Conservation (phyloP, 2,329 filamentous ascomycete species). For the Phaeoacremonium minimum region DNA sequence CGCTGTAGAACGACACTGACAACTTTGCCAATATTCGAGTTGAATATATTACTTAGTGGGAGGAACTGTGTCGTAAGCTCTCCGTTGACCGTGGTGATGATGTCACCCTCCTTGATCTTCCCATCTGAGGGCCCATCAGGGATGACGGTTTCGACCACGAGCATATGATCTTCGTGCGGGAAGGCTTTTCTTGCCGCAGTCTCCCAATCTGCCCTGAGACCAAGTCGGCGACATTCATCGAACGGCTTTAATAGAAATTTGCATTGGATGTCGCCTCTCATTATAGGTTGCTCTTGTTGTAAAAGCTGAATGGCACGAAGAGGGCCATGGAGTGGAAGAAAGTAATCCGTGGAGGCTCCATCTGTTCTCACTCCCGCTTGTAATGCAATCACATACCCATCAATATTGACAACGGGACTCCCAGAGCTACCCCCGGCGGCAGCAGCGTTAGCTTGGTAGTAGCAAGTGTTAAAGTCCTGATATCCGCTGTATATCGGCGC, state of each 20-base stretch:
- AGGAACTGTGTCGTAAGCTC: constrained; percentile 92
- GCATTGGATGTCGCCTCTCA: constrained; percentile 92
- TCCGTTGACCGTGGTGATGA: constrained; percentile 88
- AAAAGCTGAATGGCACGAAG: constrained; percentile 82
- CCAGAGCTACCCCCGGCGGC: constrained; percentile 97
- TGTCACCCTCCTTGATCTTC: constrained; percentile 89
- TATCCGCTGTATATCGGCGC: constrained; percentile 94
- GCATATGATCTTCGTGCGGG: constrained; percentile 91
- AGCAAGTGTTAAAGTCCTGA: constrained; percentile 92
- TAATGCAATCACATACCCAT: constrained; percentile 84
- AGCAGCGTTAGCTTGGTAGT: constrained; percentile 95
- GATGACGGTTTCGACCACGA: constrained; percentile 91
- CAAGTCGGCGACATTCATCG: constrained; percentile 88
- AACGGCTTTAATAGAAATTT: constrained; percentile 97
- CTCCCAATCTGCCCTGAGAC: constrained; percentile 81
- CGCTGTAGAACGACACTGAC: constrained; percentile 81
- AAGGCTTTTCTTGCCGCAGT: constrained; percentile 75
- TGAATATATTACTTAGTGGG: constrained; percentile 82
- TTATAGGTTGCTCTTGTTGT: constrained; percentile 67
- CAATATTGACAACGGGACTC: constrained; percentile 93
- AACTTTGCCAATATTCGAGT: constrained; percentile 75
- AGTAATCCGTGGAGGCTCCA: constrained; percentile 95
- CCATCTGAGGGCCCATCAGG: constrained; percentile 82
- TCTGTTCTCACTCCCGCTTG: constrained; percentile 93
- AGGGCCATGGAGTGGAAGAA: constrained; percentile 87